These are phyloP conservation scores for Penicillium corylophilum DNA, from an alignment of 2,329 filamentous ascomycete genomes.

Conservation along the genomic window DNA sequence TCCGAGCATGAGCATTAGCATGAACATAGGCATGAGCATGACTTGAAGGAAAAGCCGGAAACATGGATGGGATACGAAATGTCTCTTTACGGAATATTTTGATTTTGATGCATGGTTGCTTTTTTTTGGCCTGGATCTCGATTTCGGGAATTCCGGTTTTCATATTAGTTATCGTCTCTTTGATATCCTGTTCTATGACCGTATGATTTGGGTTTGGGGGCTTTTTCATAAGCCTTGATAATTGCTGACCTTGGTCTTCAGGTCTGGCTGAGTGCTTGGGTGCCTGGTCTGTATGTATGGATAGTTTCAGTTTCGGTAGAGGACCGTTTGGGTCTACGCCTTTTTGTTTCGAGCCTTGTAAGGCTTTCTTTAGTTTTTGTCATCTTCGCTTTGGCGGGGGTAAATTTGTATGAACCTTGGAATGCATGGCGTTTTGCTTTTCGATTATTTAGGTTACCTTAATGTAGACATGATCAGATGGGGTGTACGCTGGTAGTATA, in stretches of 20 bases:
- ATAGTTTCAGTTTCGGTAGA: not conserved
- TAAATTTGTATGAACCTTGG: not conserved
- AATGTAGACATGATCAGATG: not conserved
- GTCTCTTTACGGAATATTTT: not conserved
- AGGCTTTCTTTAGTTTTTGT: not conserved
- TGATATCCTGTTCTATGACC: not conserved
- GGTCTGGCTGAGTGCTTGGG: not conserved
- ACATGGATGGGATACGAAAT: not conserved
- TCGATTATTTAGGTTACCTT: not conserved
- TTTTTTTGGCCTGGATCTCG: not conserved
- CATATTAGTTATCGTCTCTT: not conserved
- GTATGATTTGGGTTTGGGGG: not conserved
- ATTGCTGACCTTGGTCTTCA: not conserved
- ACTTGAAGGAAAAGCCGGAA: not conserved
- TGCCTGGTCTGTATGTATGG: not conserved
- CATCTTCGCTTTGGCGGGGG: not conserved
- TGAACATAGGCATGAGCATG: not conserved
- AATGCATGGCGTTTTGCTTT: constrained; percentile 2
- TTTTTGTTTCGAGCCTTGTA: not conserved
- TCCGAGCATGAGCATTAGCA: not conserved
- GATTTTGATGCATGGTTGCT: not conserved
- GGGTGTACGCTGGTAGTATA: not conserved
- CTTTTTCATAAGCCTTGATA: not conserved
- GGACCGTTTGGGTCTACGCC: not conserved
- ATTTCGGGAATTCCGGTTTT: no score